Evolutionary conservation across 768 basidiomycete species (phyloP).

Genomic region (Mycena rosella): DNA sequence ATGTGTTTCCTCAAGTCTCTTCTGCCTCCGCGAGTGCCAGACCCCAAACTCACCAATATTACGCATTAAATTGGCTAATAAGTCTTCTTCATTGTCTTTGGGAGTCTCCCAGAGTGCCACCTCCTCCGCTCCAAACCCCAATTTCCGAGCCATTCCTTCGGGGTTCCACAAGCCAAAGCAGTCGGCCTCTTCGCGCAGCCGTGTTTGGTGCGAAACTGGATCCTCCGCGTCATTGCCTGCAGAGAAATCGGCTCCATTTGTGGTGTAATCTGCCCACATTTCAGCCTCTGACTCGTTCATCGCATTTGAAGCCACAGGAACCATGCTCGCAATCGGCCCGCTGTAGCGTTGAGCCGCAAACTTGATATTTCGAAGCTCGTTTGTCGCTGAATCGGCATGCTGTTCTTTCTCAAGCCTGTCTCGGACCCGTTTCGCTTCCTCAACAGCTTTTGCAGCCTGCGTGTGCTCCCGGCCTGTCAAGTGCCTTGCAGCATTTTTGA

Average conservation of each 20-base stretch:
- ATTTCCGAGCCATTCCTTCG: neutral
- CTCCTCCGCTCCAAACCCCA: slow-evolving; percentile 8
- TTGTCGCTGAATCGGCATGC: neutral
- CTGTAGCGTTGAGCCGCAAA: neutral
- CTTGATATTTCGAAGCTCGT: neutral
- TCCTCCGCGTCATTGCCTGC: slow-evolving; percentile 10
- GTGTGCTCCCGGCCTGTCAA: neutral
- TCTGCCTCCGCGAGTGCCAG: too few relatives aligned
- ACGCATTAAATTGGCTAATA: neutral
- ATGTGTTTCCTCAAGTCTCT: too few relatives aligned
- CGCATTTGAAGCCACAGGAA: neutral
- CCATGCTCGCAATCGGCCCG: neutral
- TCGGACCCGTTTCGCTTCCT: neutral
- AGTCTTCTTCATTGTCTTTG: slow-evolving; percentile 10
- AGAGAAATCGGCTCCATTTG: slow-evolving; percentile 9
- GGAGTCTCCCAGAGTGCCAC: neutral
- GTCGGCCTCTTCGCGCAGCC: neutral
- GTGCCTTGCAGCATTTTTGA: neutral
- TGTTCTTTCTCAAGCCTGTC: neutral
- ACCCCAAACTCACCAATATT: slow-evolving; percentile 8
- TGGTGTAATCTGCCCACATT: slow-evolving; percentile 16
- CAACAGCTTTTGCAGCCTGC: neutral
- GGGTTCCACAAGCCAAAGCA: slow-evolving; percentile 19
- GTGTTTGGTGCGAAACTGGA: too few relatives aligned
- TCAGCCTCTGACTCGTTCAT: neutral